Conservation (phyloP, 139 green algal genomes). For the Nannochloris sp. region DNA sequence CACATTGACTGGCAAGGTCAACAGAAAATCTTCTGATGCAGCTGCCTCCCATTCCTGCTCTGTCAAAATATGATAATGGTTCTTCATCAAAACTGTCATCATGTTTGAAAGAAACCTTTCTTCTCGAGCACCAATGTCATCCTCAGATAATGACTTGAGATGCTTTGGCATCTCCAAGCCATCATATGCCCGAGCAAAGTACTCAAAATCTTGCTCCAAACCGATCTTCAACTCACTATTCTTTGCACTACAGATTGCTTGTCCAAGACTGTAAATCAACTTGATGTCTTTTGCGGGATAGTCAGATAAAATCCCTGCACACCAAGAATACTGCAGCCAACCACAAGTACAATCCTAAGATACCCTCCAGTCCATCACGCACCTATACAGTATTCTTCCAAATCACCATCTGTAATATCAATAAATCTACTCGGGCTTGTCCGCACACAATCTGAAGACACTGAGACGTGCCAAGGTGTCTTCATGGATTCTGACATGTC, state of each 20-base stretch:
- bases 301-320: background rate
- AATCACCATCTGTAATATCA: slow-evolving; percentile 10
- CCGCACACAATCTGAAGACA: slow-evolving; percentile 11
- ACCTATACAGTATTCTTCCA: slow-evolving; percentile 19
- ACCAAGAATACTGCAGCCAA: background rate
- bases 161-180: background rate
- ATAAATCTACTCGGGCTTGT: slow-evolving; percentile 14
- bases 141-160: background rate
- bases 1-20: slow-evolving; percentile 56
- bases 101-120: slow-evolving; percentile 51
- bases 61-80: slow-evolving; percentile 53
- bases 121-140: slow-evolving; percentile 41
- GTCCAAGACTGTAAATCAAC: background rate
- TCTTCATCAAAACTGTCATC: slow-evolving; percentile 41
- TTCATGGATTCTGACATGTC: no score
- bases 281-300: background rate
- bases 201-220: slow-evolving; percentile 8
- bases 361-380: background rate
- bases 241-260: background rate
- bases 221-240: background rate
- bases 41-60: slow-evolving; percentile 52
- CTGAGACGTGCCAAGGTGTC: background rate
- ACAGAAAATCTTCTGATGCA: slow-evolving; percentile 52
- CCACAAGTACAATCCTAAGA: background rate
- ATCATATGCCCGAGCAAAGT: background rate